A percentile compares a stretch with the other conserved stretches of the same genome.
Conservation (phyloP, 2,329 filamentous ascomycete species). For the Pseudovirgaria hyperparasitica region DNA sequence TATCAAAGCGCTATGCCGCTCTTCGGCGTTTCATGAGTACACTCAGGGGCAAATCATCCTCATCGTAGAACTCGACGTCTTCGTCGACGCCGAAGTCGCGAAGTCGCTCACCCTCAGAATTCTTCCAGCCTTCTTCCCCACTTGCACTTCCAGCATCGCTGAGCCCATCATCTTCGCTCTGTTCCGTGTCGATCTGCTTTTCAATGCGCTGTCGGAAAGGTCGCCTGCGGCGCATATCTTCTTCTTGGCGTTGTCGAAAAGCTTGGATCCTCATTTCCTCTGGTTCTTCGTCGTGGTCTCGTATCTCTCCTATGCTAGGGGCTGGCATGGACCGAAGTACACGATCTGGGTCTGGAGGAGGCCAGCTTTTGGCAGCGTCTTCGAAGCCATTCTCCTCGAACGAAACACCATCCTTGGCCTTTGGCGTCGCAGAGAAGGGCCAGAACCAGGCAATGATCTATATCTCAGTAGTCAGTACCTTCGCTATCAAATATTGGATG, state of each 20-base stretch:
- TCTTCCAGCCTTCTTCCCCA: constrained; percentile 54
- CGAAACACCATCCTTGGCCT: constrained; percentile 37
- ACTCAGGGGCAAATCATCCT: constrained; percentile 56
- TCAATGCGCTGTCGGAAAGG: constrained; percentile 31
- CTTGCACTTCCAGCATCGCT: constrained; percentile 21
- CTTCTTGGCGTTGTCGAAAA: constrained; percentile 41
- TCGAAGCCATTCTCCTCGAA: constrained; percentile 74
- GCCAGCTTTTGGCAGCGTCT: constrained; percentile 27
- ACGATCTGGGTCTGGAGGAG: constrained; percentile 38
- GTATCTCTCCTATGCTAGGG: not conserved
- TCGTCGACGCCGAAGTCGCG: constrained; percentile 72
- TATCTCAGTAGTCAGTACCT: not conserved
- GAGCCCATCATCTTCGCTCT: constrained; percentile 11
- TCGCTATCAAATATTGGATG: not conserved
- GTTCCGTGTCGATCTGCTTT: constrained; percentile 7
- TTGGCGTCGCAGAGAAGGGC: constrained; percentile 46
- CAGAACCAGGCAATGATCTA: constrained; percentile 51
- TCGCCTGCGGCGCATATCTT: constrained; percentile 32
- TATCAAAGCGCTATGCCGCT: no score
- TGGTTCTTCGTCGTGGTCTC: constrained; percentile 22
- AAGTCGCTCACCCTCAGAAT: constrained; percentile 61
- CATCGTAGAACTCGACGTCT: constrained; percentile 53
- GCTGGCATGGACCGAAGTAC: constrained; percentile 17
- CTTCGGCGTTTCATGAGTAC: constrained; percentile 53
- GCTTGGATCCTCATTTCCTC: constrained; percentile 33